Conservation (phyloP, 2,329 filamentous ascomycete species). For the Claviceps purpurea region DNA sequence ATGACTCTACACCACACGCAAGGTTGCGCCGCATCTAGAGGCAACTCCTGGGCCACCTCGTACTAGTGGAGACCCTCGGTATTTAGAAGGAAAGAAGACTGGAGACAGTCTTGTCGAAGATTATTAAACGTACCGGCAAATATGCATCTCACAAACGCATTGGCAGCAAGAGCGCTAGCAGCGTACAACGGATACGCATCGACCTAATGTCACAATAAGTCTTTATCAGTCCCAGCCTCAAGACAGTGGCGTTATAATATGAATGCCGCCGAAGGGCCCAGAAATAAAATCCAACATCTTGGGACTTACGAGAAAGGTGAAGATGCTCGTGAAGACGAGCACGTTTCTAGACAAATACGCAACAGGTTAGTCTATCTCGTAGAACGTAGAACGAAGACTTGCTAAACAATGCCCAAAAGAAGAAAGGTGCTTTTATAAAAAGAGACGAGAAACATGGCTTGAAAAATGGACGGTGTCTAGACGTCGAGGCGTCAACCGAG, state of each 20-base stretch:
- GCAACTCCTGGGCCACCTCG: too few species aligned
- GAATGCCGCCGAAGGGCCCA: neutral
- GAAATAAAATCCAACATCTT: neutral
- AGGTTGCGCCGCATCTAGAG: too few species aligned
- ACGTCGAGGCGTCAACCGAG: too few species aligned
- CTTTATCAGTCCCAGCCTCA: neutral
- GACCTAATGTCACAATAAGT: slow-evolving; percentile 28
- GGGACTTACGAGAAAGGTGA: slow-evolving; percentile 65
- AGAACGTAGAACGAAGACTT: neutral
- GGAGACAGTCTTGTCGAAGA: too few species aligned
- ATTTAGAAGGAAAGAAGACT: neutral
- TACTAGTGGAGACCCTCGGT: too few species aligned
- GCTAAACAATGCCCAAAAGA: neutral
- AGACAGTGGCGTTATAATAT: neutral
- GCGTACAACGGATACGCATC: slow-evolving; percentile 67
- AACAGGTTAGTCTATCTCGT: slow-evolving; percentile 15
- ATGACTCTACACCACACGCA: neutral
- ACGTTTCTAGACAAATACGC: slow-evolving; percentile 41
- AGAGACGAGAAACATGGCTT: neutral
- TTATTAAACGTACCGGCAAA: slow-evolving; percentile 47
- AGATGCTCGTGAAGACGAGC: slow-evolving; percentile 70
- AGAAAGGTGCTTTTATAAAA: neutral
- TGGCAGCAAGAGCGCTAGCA: slow-evolving; percentile 68
- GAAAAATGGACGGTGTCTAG: neutral
- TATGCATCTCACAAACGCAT: slow-evolving; percentile 62